Percentiles rank a stretch among this genome's conserved stretches.
Conservation (phyloP, 2,329 filamentous ascomycete genomes). For the Capronia coronata region DNA sequence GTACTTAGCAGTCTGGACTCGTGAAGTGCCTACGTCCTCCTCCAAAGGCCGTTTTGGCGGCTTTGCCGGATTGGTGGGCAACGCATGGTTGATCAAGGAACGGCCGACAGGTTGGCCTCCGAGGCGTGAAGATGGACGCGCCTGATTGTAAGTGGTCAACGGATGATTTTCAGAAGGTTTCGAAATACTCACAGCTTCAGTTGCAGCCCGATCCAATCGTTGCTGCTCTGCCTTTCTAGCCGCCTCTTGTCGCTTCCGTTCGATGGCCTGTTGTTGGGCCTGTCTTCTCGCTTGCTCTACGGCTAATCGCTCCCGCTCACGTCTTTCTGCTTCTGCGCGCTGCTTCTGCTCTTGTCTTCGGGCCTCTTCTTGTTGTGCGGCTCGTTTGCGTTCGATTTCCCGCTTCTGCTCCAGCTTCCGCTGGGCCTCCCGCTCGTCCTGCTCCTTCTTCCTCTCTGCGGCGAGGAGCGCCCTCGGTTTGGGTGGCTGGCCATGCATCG, state of each 20-base stretch:
- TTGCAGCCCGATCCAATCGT: constrained; percentile 29
- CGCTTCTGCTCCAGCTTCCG: constrained; percentile 74
- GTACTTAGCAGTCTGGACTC: constrained; percentile 35
- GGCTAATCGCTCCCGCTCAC: constrained; percentile 42
- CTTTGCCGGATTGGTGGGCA: constrained; percentile 60
- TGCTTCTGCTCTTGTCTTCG: constrained; percentile 58
- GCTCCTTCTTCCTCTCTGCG: constrained; percentile 72
- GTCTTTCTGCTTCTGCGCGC: constrained; percentile 49
- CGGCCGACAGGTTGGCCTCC: constrained; percentile 49
- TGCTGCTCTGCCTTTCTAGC: constrained; percentile 42
- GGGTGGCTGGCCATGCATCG: constrained; percentile 54
- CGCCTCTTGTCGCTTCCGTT: constrained; percentile 45
- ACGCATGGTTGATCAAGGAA: constrained; percentile 51
- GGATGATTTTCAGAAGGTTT: too few species aligned
- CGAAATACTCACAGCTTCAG: constrained; percentile 28
- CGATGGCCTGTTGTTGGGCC: constrained; percentile 52
- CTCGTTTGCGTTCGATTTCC: constrained; percentile 71
- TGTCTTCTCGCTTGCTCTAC: constrained; percentile 59
- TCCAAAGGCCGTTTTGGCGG: constrained; percentile 63
- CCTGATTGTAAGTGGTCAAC: background rate
- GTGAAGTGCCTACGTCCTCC: constrained; percentile 51
- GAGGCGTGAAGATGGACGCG: constrained; percentile 46
- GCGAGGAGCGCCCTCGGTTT: constrained; percentile 66
- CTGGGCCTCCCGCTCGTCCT: constrained; percentile 72
- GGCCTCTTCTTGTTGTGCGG: constrained; percentile 54